Evolutionary conservation across 768 basidiomycete genomes (phyloP), one percentile per base, ranked within the genome.

Genomic region (Lactarius hatsudake): DNA sequence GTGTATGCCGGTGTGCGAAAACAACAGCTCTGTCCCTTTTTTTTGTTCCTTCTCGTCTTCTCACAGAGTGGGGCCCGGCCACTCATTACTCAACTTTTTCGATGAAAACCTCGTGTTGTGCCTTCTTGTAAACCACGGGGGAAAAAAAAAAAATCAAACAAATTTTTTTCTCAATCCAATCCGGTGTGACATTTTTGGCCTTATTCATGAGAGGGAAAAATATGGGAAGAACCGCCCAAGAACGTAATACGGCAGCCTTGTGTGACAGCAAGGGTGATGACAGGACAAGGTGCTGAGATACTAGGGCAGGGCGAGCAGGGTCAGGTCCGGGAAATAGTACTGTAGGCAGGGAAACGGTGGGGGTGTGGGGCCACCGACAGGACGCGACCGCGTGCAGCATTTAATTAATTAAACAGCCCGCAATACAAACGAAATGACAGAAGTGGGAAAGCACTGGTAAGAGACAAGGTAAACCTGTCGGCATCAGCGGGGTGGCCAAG

Each of bases 391-490:
- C 65, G 56, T 57, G 26, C 54, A 57, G 30, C 43, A 10, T 57
- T 40, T 2, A 28, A 20, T 65, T 26, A 40, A 66, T 62, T 62
- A 62, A 66, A 66, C 30, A 32, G 17, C 8, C 30, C 54, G 28
- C 6, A 7, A 38, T 28, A 66, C 65, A 66, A 66, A 66, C 54
- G 48, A 62, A 66, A 26, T 36, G 43, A 66, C 65, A 18, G 45
- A 66, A 38, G 56, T 40, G 56, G 65, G 55, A 51, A 61, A 34
- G 48, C 17, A 40, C 15, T 15, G 32, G 32, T 18, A 17, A 56
- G 32, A 56, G 28, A 54, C 63, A 40, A 30, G 42, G 26, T 57
- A 30, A n/a, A 10, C 43, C 20, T 45, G 23, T 23, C 51, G 51
- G 51, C 51, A 53, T 53, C 51, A 53, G 13, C 51, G 23, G n/a